Evolutionary conservation across 2,329 filamentous ascomycete genomes (phyloP).

Genomic region (Rhynchosporium graminicola): DNA sequence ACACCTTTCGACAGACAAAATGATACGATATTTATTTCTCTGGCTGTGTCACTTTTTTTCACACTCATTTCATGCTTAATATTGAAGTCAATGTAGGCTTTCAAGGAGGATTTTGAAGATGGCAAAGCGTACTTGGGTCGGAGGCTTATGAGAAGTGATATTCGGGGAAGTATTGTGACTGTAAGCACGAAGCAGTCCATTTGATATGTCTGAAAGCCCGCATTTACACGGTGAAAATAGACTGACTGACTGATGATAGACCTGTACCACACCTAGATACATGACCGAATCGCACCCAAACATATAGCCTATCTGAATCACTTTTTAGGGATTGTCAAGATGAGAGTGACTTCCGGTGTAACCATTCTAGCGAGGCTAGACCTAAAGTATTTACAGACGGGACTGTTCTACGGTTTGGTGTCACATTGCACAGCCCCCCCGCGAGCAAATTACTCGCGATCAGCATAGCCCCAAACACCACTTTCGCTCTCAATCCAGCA

Average conservation of each 20-base stretch:
- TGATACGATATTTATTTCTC: background rate
- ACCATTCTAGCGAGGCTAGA: background rate
- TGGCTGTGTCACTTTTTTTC: background rate
- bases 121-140: background rate
- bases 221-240: background rate
- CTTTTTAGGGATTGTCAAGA: background rate
- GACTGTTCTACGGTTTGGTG: background rate
- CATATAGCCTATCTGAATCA: background rate
- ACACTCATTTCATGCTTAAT: too few species aligned
- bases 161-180: background rate
- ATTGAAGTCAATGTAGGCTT: background rate
- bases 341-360: background rate
- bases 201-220: background rate
- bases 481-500: background rate
- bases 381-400: background rate
- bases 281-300: background rate
- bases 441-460: too few species aligned
- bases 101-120: background rate
- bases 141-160: background rate
- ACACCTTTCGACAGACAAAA: slow-evolving; percentile 12
- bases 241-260: background rate
- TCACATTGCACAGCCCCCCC: background rate
- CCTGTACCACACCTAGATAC: background rate
- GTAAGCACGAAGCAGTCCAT: background rate
- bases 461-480: background rate